Base-by-base conservation (phyloP, 345 rosid genomes). In the Pistacia vera region DNA sequence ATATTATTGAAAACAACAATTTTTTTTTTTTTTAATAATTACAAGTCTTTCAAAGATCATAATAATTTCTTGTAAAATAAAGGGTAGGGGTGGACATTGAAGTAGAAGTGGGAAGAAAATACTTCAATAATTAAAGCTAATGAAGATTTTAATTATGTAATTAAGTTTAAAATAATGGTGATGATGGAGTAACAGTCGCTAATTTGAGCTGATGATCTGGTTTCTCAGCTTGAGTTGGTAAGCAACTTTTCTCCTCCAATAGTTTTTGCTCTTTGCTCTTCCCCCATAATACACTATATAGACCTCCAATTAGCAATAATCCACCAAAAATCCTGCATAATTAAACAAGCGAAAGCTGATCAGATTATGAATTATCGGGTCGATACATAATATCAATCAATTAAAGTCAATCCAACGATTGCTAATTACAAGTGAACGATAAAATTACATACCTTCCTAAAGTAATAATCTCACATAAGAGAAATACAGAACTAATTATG, bases 241-340 rank as follows among this genome's bases (percentile, higher is more conserved):
- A 12, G 65, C 79, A 80, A 69, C 61, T 74, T 74, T 70, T 70
- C 25, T 66, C 74, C 17, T 72, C 61, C 11, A 65, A 61, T 30
- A 67, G 61, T 30, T 38, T 79, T 72, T 80, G 75, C 77, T 95
- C 98, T 83, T 69, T 92, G 80, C 78, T 86, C 84, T 95, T 95
- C 2, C 93, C 98, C 98, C 97, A 95, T 55, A 93, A 58, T 8
- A 95, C 98, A 82, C 91, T 82, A 22, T 92, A 95, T 48, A 95
- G 93, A 58, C 98, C 99, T 66, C 79, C 80, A 46, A 95, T 88
- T 86, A 95, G 77, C 76, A 93, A 64, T 6, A 88, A 6, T 54
- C 91, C 97, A 49, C 99, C 99, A 22, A 88, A 51, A 52, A 93
- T n/a, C 79, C 98, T 95, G 68, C 79, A 81, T 67, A 22, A 57